These are phyloP conservation scores for Pseudocercospora crystallina DNA, from an alignment of 2,329 filamentous ascomycete species.

Conservation along the genomic window DNA sequence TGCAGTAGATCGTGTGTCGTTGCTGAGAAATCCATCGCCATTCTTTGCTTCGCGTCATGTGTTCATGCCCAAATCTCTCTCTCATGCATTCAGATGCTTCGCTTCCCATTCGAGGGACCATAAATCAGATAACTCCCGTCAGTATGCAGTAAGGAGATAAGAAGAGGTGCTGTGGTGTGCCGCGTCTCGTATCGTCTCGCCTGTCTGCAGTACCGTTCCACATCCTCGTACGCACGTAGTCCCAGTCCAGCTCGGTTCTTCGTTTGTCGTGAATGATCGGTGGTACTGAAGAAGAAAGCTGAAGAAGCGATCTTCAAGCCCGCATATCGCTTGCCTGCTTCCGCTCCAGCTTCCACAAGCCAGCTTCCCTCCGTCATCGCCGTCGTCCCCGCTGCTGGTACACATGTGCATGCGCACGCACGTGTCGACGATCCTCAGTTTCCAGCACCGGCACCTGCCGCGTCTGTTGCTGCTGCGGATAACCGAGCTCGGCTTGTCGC, in stretches of 20 bases:
- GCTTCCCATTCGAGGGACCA: constrained; percentile 6
- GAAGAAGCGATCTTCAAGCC: no score
- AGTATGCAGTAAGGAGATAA: neutral
- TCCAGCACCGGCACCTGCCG: neutral
- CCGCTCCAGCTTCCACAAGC: no score
- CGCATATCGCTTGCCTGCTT: no score
- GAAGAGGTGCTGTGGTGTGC: no score
- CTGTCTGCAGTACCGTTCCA: neutral
- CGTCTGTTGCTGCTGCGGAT: constrained; percentile 10
- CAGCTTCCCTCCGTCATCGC: constrained; percentile 1
- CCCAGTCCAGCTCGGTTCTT: no score
- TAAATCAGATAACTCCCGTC: neutral
- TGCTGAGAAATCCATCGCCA: neutral
- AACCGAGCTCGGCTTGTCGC: constrained; percentile 22
- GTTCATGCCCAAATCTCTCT: constrained; percentile 4
- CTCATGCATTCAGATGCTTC: neutral
- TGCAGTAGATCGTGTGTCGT: neutral
- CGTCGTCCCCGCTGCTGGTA: constrained; percentile 6
- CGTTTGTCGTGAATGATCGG: no score
- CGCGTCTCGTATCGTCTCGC: no score
- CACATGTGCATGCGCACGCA: neutral
- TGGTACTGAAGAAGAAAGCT: no score
- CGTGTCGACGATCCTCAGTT: no score
- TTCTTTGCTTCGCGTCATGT: neutral
- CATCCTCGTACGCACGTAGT: no score